Base-by-base conservation (phyloP, 1,284 basidiomycete genomes). In the Inonotus hispidus region DNA sequence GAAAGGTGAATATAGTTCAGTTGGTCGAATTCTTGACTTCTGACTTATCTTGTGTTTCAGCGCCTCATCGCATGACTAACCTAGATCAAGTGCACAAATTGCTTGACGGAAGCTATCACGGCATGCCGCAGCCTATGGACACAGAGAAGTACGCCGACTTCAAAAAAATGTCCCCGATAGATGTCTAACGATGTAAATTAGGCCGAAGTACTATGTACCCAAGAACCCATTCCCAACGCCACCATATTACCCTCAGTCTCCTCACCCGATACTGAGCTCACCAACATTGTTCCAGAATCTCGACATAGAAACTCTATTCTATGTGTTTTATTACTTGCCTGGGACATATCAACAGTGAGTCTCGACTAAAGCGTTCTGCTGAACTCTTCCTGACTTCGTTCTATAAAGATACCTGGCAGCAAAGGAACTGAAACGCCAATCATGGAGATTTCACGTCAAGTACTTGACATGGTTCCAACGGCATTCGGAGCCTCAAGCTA, bases 381-480 rank as follows among this genome's bases (percentile, higher is more conserved):
- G 58, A 65, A n/a, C 54, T 19, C 4, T 45, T 11, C 3, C 19
- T 49, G 46, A 35, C 41, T 27, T 38, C 29, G 27, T 45, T 56
- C 27, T 32, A 32, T 32, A 3, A 32, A 95, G 93, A 75, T 98
- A 90, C 75, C 85, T 98, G 55, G 96, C 97, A 1, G 97, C 97
- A 6, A 93, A 93, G 71, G 97, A 99, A 76, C 79, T 99, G 65
- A 99, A 99, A 77, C 86, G 92, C 63, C 96, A 98, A 74, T 95
- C 93, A 60, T 99, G 97, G 97, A 87, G 97, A 59, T 99, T 99
- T 82, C 97, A 99, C 74, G 93, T 98, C 68, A 98, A 99, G 77
- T 99, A 98, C 74, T 77, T 99, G 64, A 99, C 97, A 41, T 99
- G 97, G 97, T 99, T 99, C 85, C 97, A 99, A 75, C 85, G 97